Conservation (phyloP, 2,329 filamentous ascomycete species). For the Hymenoscyphus salicellus region DNA sequence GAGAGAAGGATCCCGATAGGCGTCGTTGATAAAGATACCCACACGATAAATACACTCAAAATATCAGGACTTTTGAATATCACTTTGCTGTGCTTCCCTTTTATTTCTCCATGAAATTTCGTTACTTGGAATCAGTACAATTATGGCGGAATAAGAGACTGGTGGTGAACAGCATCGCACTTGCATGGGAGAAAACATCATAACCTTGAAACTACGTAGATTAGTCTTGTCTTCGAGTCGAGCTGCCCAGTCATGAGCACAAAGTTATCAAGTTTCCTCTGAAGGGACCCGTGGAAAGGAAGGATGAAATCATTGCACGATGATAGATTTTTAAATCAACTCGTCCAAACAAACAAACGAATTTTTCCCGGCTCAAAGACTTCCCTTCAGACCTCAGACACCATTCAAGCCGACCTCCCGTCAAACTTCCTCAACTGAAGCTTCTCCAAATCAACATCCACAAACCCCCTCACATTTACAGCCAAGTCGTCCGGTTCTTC, state of each 20-base stretch:
- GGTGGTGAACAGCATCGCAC: too few relatives aligned
- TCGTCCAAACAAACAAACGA: neutral
- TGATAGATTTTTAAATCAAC: too few relatives aligned
- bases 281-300: too few relatives aligned
- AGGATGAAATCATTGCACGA: too few relatives aligned
- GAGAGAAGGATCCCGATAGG: conserved; percentile 22
- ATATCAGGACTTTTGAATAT: neutral
- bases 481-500: conserved; percentile 3
- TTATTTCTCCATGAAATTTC: too few relatives aligned
- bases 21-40: neutral
- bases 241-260: too few relatives aligned
- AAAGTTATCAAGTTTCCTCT: too few relatives aligned
- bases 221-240: too few relatives aligned
- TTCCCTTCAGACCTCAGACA: neutral
- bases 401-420: conserved; percentile 1
- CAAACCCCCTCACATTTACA: conserved; percentile 9
- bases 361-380: neutral
- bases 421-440: conserved; percentile 1
- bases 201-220: too few relatives aligned
- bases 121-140: too few relatives aligned
- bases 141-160: too few relatives aligned
- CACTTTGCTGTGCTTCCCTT: neutral
- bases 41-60: neutral
- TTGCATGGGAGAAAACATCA: too few relatives aligned
- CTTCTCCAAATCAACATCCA: conserved; percentile 5